Percentiles rank a stretch among this genome's conserved stretches.
Evolutionary conservation across 2,329 filamentous ascomycete species (phyloP).

Genomic region (Xylariaceae sp.): DNA sequence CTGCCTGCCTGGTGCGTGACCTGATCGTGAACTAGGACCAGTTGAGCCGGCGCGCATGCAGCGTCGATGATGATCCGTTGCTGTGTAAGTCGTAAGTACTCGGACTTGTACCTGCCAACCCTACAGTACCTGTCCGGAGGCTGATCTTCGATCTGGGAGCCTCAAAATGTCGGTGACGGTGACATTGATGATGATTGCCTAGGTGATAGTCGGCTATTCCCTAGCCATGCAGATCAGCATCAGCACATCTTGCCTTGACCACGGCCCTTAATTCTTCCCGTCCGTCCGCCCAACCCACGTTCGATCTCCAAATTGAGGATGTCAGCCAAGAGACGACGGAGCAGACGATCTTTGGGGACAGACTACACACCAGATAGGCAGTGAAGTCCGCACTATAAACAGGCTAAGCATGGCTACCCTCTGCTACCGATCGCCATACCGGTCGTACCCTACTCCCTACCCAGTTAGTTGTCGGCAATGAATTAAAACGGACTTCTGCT

Average conservation of each 20-base stretch:
- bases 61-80: background rate
- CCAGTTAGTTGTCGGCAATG: conserved; percentile 7
- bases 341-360: background rate
- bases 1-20: too few species aligned
- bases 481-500: conserved; percentile 20
- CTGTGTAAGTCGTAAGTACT: too few species aligned
- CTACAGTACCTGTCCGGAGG: too few species aligned
- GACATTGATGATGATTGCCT: background rate
- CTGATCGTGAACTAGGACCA: background rate
- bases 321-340: background rate
- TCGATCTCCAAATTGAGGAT: background rate
- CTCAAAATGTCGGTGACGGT: conserved; percentile 8
- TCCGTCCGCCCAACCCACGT: too few species aligned
- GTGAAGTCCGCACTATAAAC: background rate
- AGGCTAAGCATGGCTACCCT: background rate
- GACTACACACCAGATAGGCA: background rate
- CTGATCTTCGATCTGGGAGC: background rate
- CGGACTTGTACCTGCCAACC: too few species aligned
- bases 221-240: background rate
- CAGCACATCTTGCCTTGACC: background rate
- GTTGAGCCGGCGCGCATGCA: background rate
- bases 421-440: background rate
- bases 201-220: background rate
- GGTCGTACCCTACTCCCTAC: background rate
- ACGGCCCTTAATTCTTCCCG: background rate